A percentile compares a stretch with the other conserved stretches of the same genome.
These are phyloP conservation scores for Brassica hybrid DNA, from an alignment of 441 rosid species.

Conservation along the genomic window DNA sequence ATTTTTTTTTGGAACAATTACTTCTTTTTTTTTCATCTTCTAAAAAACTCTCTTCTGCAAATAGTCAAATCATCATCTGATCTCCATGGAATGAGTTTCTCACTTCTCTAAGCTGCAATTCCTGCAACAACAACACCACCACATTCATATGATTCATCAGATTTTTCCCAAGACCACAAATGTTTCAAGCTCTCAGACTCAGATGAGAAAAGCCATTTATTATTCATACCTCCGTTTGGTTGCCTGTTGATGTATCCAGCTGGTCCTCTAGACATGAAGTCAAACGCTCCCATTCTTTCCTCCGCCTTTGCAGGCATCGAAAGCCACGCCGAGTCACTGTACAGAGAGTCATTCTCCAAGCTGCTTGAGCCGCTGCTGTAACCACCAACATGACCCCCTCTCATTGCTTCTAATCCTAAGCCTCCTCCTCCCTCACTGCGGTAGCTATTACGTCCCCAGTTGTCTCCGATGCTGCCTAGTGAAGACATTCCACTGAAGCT, in stretches of 20 bases:
- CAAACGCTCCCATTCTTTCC: constrained; percentile 43
- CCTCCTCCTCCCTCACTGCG: constrained; percentile 42
- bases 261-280: constrained; percentile 47
- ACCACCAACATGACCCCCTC: constrained; percentile 51
- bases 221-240: constrained; percentile 43
- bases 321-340: constrained; percentile 63
- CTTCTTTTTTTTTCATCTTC: constrained; percentile 37
- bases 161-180: not conserved
- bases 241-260: too few species aligned
- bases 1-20: constrained; percentile 13
- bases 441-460: constrained; percentile 57
- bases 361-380: constrained; percentile 49
- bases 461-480: constrained; percentile 54
- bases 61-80: constrained; percentile 35
- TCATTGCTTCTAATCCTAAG: constrained; percentile 45
- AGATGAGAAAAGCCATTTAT: not conserved
- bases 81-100: constrained; percentile 33
- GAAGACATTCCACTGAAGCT: constrained; percentile 53
- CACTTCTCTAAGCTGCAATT: constrained; percentile 47
- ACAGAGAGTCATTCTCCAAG: constrained; percentile 51
- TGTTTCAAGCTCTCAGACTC: constrained; percentile 5
- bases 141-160: constrained; percentile 21
- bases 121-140: constrained; percentile 24
- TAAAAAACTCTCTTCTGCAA: constrained; percentile 41
- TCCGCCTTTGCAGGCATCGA: constrained; percentile 43